Conservation (phyloP, 805 yeast species). For the Kodamaea hsintzibuensis region DNA sequence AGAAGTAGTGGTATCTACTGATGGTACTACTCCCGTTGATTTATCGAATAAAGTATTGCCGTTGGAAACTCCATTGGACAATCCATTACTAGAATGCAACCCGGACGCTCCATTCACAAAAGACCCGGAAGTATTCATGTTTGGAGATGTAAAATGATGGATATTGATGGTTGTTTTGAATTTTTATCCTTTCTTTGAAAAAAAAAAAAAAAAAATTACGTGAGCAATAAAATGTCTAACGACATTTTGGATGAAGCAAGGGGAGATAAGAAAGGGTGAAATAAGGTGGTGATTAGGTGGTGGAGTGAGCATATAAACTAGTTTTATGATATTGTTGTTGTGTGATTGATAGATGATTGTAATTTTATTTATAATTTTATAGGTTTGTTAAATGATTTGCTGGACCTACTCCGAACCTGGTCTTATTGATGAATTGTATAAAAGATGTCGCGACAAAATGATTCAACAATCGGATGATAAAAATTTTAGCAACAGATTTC, state of each 20-base stretch:
- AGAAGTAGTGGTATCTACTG: background rate
- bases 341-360: too few species aligned
- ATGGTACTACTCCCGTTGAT: background rate
- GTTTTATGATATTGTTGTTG: too few species aligned
- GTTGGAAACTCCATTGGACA: constrained; percentile 5
- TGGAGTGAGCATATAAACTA: too few species aligned
- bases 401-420: too few species aligned
- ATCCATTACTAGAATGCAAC: background rate
- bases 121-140: background rate
- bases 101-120: background rate
- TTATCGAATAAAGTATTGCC: constrained; percentile 3
- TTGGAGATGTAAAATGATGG: background rate
- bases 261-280: background rate
- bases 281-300: background rate
- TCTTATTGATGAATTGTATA: too few species aligned
- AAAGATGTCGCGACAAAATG: background rate
- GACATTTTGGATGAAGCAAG: background rate
- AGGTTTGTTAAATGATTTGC: too few species aligned
- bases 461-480: background rate
- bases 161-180: background rate
- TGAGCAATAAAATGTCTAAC: background rate
- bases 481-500: constrained; percentile 8
- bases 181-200: background rate
- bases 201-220: background rate
- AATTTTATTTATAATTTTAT: too few species aligned